A percentile compares a stretch with the other conserved stretches of the same genome.
Conservation (phyloP, 1,284 basidiomycete species). For the Stereum hirsutum region DNA sequence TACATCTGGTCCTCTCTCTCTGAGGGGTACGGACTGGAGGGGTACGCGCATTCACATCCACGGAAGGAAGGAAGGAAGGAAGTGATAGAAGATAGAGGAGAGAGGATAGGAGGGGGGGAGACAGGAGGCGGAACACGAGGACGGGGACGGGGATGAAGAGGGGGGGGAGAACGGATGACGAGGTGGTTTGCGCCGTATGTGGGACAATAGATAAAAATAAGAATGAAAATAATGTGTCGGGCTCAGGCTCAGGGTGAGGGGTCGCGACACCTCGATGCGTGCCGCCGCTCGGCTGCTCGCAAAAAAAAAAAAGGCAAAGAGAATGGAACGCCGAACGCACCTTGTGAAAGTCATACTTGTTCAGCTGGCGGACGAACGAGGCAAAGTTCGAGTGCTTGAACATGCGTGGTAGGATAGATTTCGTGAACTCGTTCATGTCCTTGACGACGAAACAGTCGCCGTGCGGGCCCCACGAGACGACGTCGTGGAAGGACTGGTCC, state of each 20-base stretch:
- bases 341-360: conserved; percentile 99
- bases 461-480: conserved; percentile 82
- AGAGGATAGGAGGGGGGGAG: neutral
- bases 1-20: too few species aligned
- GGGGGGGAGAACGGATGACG: too few species aligned
- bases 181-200: too few species aligned
- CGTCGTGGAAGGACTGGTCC: conserved; percentile 62
- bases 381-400: conserved; percentile 99
- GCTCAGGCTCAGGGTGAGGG: too few species aligned
- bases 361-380: conserved; percentile 87
- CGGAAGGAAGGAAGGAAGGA: too few species aligned
- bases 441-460: conserved; percentile 94
- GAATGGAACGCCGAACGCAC: conserved; percentile 39
- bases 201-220: too few species aligned
- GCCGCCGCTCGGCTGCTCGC: conserved; percentile 5
- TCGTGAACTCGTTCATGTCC: conserved; percentile 97
- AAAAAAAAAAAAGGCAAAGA: neutral
- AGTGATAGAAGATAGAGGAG: too few species aligned
- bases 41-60: too few species aligned
- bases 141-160: neutral
- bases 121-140: neutral
- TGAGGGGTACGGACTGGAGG: too few species aligned
- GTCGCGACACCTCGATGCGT: too few species aligned
- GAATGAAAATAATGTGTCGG: too few species aligned
- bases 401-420: conserved; percentile 86